These are phyloP conservation scores for Drechslerella dactyloides DNA, from an alignment of 2,329 filamentous ascomycete species.

Conservation along the genomic window DNA sequence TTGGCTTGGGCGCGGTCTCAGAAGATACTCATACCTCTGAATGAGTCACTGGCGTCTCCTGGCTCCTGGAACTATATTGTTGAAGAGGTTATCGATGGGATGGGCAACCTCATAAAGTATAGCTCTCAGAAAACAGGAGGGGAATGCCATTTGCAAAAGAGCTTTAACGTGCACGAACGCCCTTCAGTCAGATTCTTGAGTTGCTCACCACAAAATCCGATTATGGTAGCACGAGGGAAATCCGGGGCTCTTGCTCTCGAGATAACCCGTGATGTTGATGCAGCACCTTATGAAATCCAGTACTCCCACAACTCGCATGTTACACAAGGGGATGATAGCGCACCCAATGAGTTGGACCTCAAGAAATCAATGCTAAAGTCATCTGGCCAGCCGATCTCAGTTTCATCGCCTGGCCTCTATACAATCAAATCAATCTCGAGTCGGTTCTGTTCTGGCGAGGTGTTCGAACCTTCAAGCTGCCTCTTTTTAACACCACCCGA, in stretches of 20 bases:
- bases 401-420: conserved; percentile 83
- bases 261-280: conserved; percentile 57
- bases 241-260: conserved; percentile 59
- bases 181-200: conserved; percentile 74
- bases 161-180: conserved; percentile 84
- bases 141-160: conserved; percentile 70
- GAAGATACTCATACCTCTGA: conserved; percentile 78
- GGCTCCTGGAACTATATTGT: conserved; percentile 89
- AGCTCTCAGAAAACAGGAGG: conserved; percentile 61
- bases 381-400: conserved; percentile 56
- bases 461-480: conserved; percentile 93
- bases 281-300: conserved; percentile 73
- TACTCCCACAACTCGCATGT: conserved; percentile 84
- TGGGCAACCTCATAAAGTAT: conserved; percentile 85
- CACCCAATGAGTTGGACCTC: conserved; percentile 55
- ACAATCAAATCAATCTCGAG: conserved; percentile 80
- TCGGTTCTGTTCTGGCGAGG: conserved; percentile 81
- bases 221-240: conserved; percentile 81
- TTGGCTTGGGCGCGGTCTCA: conserved; percentile 80
- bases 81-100: conserved; percentile 88
- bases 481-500: conserved; percentile 88
- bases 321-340: conserved; percentile 57
- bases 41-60: conserved; percentile 80
- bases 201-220: conserved; percentile 78
- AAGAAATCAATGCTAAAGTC: conserved; percentile 60